Base-by-base conservation (phyloP, 495 filamentous ascomycete genomes). In the Penicillium daleae region DNA sequence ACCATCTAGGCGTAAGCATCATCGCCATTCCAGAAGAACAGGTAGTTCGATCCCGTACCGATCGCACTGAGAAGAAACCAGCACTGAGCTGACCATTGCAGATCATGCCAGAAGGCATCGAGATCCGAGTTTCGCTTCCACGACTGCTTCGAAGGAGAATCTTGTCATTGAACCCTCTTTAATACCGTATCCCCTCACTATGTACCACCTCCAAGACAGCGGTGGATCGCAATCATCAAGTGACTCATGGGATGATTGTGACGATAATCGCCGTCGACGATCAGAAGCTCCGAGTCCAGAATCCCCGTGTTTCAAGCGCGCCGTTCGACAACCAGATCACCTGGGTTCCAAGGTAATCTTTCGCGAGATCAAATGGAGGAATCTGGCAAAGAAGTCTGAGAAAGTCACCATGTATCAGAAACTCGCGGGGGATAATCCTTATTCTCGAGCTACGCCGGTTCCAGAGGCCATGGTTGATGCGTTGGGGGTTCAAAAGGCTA, bases 401-500 rank as follows among this genome's bases (percentile, higher is more conserved):
- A 59, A 29, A 12, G 29, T 44, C 22, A 29, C 13, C 15, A 39
- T 50, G 46, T 60, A 51, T 19, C 31, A 39, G 33, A 21, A 42
- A 10, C 13, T 60, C 10, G 57, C 57, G 4, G 10, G 33, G 1
- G 57, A 40, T 15, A 56, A 56, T 10, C 50, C 56, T 10, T 64
- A 56, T 35, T 64, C 57, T n/a, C 42, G 57, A 22, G 31, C 39
- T 0, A 46, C 56, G 24, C 35, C 51, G 0, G 51, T 64, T 12
- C 57, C 40, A 17, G 56, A 53, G n/a, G 62, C 57, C 0, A 54
- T 54, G 55, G 50, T 63, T 31, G 35, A 22, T 3, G 46, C 61
- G 2, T 29, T 57, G 33, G 37, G 33, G 6, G 13, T 21, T 37
- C 46, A 48, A 5, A 42, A 60, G 39, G 13, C 21, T 27, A 35